These are phyloP conservation scores for Grammothele lineata DNA, from an alignment of 768 basidiomycete genomes.

Conservation along the genomic window DNA sequence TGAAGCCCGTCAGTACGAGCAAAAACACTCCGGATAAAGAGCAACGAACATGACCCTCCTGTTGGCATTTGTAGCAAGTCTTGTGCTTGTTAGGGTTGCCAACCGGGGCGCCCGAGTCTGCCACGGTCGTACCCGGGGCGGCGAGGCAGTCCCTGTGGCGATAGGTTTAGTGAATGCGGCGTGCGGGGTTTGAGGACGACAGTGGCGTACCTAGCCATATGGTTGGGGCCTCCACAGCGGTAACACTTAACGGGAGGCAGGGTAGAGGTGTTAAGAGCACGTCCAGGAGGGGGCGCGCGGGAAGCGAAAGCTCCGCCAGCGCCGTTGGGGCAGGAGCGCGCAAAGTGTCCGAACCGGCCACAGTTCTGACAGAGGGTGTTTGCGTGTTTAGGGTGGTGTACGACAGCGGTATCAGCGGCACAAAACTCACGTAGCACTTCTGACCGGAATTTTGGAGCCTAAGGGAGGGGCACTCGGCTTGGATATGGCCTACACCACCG, in stretches of 20 bases:
- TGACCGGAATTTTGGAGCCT: constrained; percentile 64
- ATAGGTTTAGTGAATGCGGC: constrained; percentile 1
- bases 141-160: constrained; percentile 74
- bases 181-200: constrained; percentile 7
- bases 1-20: too few species aligned
- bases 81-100: constrained; percentile 58
- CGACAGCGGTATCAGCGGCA: not conserved
- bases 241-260: constrained; percentile 85
- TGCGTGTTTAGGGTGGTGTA: constrained; percentile 4
- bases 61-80: constrained; percentile 86
- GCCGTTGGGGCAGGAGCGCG: constrained; percentile 65
- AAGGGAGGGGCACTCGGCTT: constrained; percentile 81
- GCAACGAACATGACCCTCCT: constrained; percentile 81
- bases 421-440: constrained; percentile 74
- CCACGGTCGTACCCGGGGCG: constrained; percentile 49
- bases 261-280: constrained; percentile 68
- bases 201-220: constrained; percentile 64
- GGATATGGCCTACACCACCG: constrained; percentile 88
- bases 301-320: constrained; percentile 49
- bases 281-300: constrained; percentile 71
- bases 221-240: constrained; percentile 85
- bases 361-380: constrained; percentile 48
- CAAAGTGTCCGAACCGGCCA: constrained; percentile 80
- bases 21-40: too few species aligned
- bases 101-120: constrained; percentile 43